Percentiles rank a stretch among this genome's conserved stretches.
These are phyloP conservation scores for Trypanosoma boissoni DNA, from an alignment of 208 protist species.

Conservation along the genomic window DNA sequence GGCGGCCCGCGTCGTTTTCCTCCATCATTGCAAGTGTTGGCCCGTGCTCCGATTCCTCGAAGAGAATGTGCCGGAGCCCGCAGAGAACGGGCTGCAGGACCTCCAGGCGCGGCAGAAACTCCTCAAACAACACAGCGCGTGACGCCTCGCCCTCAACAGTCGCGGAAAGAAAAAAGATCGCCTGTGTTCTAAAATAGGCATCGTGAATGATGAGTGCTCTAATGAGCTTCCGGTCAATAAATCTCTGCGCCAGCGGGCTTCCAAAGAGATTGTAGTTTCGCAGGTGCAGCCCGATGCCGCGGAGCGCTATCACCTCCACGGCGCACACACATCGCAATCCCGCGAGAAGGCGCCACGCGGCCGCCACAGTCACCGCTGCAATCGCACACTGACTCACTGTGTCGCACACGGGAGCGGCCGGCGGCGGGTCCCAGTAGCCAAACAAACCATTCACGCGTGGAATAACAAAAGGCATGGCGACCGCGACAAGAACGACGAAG, in stretches of 20 bases:
- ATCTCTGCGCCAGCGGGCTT: slow-evolving; percentile 33
- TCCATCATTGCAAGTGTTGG: slow-evolving; percentile 53
- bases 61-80: slow-evolving; percentile 71
- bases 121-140: slow-evolving; percentile 67
- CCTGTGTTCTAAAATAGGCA: slow-evolving; percentile 74
- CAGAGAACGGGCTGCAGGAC: slow-evolving; percentile 65
- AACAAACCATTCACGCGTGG: not conserved
- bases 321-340: slow-evolving; percentile 43
- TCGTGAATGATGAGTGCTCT: slow-evolving; percentile 81
- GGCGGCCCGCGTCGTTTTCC: not conserved
- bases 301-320: slow-evolving; percentile 75
- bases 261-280: slow-evolving; percentile 69
- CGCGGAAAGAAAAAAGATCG: slow-evolving; percentile 79
- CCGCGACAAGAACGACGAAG: slow-evolving; percentile 6
- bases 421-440: too few species aligned
- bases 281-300: slow-evolving; percentile 77
- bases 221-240: slow-evolving; percentile 69
- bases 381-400: too few species aligned
- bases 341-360: slow-evolving; percentile 33
- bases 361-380: too few species aligned
- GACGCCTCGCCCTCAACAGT: slow-evolving; percentile 62
- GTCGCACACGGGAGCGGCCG: too few species aligned
- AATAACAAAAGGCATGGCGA: slow-evolving; percentile 1
- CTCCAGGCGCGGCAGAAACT: slow-evolving; percentile 68
- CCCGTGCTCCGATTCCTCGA: slow-evolving; percentile 63